These are phyloP conservation scores for Epicoccum nigrum DNA, from an alignment of 2,329 filamentous ascomycete species.

Conservation along the genomic window DNA sequence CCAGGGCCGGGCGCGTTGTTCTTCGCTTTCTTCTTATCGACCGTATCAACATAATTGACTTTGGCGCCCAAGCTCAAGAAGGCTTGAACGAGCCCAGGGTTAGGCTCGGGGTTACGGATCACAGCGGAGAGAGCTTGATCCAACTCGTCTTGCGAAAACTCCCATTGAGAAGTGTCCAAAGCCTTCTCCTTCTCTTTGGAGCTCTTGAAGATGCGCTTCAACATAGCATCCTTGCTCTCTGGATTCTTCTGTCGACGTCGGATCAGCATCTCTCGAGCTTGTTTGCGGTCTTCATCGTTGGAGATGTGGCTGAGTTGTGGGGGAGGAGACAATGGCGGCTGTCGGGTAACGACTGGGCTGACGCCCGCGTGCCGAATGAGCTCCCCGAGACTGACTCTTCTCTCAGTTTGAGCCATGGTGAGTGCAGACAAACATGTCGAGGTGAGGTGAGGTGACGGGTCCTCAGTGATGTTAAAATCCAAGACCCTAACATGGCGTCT, in stretches of 20 bases:
- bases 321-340: constrained; percentile 43
- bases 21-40: constrained; percentile 31
- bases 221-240: constrained; percentile 38
- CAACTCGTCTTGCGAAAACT: constrained; percentile 45
- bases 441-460: constrained; percentile 5
- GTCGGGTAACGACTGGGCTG: constrained; percentile 30
- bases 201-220: constrained; percentile 45
- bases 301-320: constrained; percentile 35
- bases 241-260: constrained; percentile 39
- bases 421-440: constrained; percentile 11
- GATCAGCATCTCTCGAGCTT: constrained; percentile 40
- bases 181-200: constrained; percentile 47
- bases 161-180: constrained; percentile 25
- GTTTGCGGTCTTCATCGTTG: constrained; percentile 41
- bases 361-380: constrained; percentile 40
- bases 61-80: constrained; percentile 43
- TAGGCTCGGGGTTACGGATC: constrained; percentile 38
- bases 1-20: constrained; percentile 25
- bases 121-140: constrained; percentile 43
- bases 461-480: constrained; percentile 9
- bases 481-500: constrained; percentile 8
- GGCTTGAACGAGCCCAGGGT: constrained; percentile 41
- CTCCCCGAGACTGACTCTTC: constrained; percentile 36
- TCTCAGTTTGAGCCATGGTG: constrained; percentile 32
- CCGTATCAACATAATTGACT: constrained; percentile 38